phyloP scores from a whole-genome alignment of 805 yeast species.

The Scheffersomyces amazonensis region DNA sequence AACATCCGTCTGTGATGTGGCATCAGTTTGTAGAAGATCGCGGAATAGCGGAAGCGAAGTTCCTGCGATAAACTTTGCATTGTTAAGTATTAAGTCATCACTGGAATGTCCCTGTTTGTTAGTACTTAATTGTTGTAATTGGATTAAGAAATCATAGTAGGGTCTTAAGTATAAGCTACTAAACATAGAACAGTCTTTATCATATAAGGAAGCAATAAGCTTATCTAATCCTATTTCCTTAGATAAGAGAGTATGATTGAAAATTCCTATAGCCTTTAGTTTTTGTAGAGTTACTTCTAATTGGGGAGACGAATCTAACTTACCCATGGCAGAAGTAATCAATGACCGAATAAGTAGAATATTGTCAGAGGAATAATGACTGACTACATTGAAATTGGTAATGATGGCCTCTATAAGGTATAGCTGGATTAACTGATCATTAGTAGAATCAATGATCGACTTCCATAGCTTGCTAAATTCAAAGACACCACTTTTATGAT shows the following conservation, averaged over 20 bases:
- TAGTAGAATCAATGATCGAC: not conserved
- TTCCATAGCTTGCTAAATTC: not conserved
- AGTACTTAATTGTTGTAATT: constrained; percentile 2
- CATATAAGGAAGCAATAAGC: not conserved
- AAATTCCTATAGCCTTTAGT: constrained; percentile 18
- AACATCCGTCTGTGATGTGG: too few relatives aligned
- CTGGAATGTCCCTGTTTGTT: not conserved
- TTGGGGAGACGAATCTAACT: not conserved
- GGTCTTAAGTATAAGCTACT: not conserved
- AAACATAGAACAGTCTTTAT: not conserved
- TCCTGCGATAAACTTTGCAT: not conserved
- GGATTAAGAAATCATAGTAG: constrained; percentile 4
- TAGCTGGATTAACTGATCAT: not conserved
- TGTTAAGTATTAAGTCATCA: not conserved
- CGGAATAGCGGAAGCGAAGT: not conserved
- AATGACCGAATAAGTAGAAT: not conserved
- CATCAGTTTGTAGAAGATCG: not conserved
- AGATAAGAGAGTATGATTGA: constrained; percentile 11
- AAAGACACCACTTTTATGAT: not conserved
- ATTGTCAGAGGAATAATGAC: not conserved
- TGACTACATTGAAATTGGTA: too few relatives aligned
- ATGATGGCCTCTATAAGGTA: not conserved
- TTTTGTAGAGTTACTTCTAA: constrained; percentile 6
- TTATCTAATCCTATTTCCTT: not conserved
- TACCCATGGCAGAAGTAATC: not conserved